Evolutionary conservation across 2,329 filamentous ascomycete species (phyloP).

Genomic region (Chaetothyriales sp.): DNA sequence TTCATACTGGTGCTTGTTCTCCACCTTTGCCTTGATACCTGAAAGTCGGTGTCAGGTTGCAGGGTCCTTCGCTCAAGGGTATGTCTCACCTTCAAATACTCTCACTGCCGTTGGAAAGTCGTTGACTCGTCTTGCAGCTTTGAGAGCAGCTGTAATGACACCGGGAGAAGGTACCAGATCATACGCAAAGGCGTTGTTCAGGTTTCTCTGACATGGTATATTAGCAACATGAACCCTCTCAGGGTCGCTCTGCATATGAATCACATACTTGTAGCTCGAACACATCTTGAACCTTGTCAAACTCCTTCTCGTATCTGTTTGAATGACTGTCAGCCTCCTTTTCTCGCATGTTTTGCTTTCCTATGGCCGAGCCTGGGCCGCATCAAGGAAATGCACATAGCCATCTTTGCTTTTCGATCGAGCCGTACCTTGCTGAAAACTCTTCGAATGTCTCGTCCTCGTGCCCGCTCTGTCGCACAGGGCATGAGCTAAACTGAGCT

Average conservation of each 20-base stretch:
- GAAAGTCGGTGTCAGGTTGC: conserved; percentile 14
- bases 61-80: conserved; percentile 3
- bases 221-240: background rate
- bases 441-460: conserved; percentile 97
- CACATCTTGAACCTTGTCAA: conserved; percentile 91
- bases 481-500: conserved; percentile 31
- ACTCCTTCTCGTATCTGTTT: conserved; percentile 95
- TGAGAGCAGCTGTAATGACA: conserved; percentile 80
- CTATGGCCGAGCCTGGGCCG: background rate
- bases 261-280: conserved; percentile 94
- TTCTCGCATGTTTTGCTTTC: background rate
- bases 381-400: background rate
- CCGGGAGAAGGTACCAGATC: conserved; percentile 92
- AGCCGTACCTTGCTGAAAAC: conserved; percentile 80
- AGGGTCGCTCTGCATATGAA: background rate
- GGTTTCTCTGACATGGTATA: conserved; percentile 51
- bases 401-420: background rate
- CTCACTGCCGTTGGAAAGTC: conserved; percentile 97
- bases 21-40: conserved; percentile 99
- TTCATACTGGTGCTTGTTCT: conserved; percentile 95
- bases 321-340: background rate
- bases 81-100: conserved; percentile 79
- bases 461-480: conserved; percentile 48
- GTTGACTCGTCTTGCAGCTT: conserved; percentile 88
- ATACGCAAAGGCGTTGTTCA: conserved; percentile 99